Evolutionary conservation across 2,329 filamentous ascomycete genomes (phyloP).

Genomic region (Aspergillus caelatus): DNA sequence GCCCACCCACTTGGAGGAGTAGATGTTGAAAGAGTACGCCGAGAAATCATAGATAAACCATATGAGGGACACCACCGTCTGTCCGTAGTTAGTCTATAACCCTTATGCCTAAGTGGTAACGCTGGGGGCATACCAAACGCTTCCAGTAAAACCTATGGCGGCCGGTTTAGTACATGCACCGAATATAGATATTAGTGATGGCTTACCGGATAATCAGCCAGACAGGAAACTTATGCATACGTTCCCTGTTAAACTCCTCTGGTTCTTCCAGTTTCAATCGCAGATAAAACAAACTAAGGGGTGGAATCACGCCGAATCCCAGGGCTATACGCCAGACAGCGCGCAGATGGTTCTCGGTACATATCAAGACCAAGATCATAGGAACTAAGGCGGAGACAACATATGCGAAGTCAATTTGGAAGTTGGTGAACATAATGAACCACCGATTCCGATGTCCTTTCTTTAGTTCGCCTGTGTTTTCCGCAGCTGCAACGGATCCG

Average conservation of each 20-base stretch:
- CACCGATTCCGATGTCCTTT: slow-evolving; percentile 80
- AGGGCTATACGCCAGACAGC: slow-evolving; percentile 82
- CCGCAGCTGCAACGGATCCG: slow-evolving; percentile 80
- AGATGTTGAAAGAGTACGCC: slow-evolving; percentile 82
- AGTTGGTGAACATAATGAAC: slow-evolving; percentile 90
- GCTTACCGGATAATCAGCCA: slow-evolving; percentile 53
- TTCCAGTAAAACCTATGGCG: slow-evolving; percentile 69
- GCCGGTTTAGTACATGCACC: slow-evolving; percentile 43
- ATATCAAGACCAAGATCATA: slow-evolving; percentile 63
- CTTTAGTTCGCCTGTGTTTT: slow-evolving; percentile 81
- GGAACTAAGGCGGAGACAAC: slow-evolving; percentile 79
- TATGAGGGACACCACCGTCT: slow-evolving; percentile 67
- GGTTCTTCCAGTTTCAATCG: slow-evolving; percentile 76
- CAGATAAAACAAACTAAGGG: slow-evolving; percentile 69
- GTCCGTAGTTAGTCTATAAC: slow-evolving; percentile 9
- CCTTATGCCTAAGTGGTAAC: neutral
- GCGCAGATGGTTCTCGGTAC: slow-evolving; percentile 64
- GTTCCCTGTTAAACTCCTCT: slow-evolving; percentile 72
- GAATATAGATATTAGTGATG: slow-evolving; percentile 30
- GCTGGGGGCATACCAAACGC: slow-evolving; percentile 55
- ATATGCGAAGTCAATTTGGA: slow-evolving; percentile 84
- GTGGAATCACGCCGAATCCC: slow-evolving; percentile 78
- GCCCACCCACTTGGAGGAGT: slow-evolving; percentile 64
- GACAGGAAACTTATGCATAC: slow-evolving; percentile 65
- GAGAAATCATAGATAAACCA: slow-evolving; percentile 92